phyloP scores from a whole-genome alignment of 805 yeast genomes.

The Yamadazyma laniorum region DNA sequence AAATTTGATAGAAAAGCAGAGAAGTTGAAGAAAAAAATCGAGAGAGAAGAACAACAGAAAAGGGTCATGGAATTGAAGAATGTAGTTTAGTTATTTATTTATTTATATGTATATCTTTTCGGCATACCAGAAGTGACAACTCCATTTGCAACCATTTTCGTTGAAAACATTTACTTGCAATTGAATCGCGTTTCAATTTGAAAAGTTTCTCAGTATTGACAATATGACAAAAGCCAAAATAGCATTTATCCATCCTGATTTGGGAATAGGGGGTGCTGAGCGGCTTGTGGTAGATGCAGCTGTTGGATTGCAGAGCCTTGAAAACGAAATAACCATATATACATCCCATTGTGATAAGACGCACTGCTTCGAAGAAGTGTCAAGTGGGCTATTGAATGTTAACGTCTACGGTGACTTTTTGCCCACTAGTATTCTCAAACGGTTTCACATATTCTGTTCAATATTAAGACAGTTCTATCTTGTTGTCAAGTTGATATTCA shows the following conservation, averaged over 20 bases:
- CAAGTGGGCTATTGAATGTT: slow-evolving; percentile 56
- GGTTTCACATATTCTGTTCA: slow-evolving; percentile 78
- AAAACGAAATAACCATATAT: slow-evolving; percentile 63
- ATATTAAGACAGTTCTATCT: slow-evolving; percentile 77
- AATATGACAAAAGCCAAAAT: slow-evolving; percentile 37
- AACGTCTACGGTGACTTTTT: slow-evolving; percentile 78
- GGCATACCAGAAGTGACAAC: too few species aligned
- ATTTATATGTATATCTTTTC: slow-evolving; percentile 2
- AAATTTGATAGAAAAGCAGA: slow-evolving; percentile 65
- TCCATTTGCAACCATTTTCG: too few species aligned
- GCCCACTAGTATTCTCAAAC: slow-evolving; percentile 68
- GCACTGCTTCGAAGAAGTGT: slow-evolving; percentile 91
- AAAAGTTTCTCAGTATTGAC: too few species aligned
- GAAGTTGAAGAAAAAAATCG: slow-evolving; percentile 45
- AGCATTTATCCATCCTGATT: slow-evolving; percentile 92
- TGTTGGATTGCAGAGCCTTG: slow-evolving; percentile 68
- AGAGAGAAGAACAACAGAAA: slow-evolving; percentile 29
- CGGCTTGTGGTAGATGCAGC: slow-evolving; percentile 96
- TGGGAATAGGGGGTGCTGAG: slow-evolving; percentile 98
- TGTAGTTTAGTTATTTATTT: slow-evolving; percentile 1
- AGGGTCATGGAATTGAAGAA: slow-evolving; percentile 5
- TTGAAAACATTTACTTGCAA: too few species aligned
- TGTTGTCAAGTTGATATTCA: slow-evolving; percentile 42
- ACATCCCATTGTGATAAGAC: slow-evolving; percentile 87
- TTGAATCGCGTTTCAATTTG: too few species aligned